Conservation (phyloP, 2,329 filamentous ascomycete species). For the Pezicula radicicola region DNA sequence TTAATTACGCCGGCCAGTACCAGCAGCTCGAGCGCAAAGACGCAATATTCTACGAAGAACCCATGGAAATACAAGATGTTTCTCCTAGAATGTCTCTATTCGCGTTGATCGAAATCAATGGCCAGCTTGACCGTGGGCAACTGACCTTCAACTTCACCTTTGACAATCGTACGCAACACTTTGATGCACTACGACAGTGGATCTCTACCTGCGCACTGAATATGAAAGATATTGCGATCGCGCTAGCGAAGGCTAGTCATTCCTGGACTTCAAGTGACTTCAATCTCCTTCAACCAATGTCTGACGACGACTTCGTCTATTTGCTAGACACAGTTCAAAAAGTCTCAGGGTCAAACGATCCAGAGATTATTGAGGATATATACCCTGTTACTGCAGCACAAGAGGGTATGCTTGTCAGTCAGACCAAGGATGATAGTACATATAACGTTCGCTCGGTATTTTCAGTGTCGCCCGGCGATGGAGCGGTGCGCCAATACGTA, state of each 20-base stretch:
- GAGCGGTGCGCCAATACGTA: too few relatives aligned
- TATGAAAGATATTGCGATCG: slow-evolving; percentile 11
- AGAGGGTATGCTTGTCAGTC: background rate
- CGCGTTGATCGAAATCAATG: slow-evolving; percentile 15
- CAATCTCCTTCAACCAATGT: background rate
- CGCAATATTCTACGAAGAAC: slow-evolving; percentile 22
- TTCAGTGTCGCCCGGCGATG: too few relatives aligned
- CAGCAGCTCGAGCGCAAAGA: slow-evolving; percentile 41
- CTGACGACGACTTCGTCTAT: too few relatives aligned
- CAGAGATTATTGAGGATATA: background rate
- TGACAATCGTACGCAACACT: slow-evolving; percentile 11
- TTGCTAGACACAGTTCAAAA: too few relatives aligned
- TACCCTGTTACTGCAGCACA: background rate
- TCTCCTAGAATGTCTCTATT: slow-evolving; percentile 9
- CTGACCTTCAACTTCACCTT: slow-evolving; percentile 16
- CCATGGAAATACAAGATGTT: background rate
- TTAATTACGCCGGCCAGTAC: slow-evolving; percentile 46
- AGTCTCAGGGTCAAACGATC: too few relatives aligned
- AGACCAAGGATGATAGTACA: background rate
- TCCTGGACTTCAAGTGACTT: slow-evolving; percentile 5
- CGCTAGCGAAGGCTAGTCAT: slow-evolving; percentile 7
- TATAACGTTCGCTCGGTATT: too few relatives aligned
- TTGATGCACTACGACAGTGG: slow-evolving; percentile 12
- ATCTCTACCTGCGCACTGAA: background rate
- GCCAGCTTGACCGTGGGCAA: slow-evolving; percentile 9